Percentiles rank a stretch among this genome's conserved stretches.
phyloP scores from a whole-genome alignment of 352 stramenopile genomes.

The Phytophthora melonis region DNA sequence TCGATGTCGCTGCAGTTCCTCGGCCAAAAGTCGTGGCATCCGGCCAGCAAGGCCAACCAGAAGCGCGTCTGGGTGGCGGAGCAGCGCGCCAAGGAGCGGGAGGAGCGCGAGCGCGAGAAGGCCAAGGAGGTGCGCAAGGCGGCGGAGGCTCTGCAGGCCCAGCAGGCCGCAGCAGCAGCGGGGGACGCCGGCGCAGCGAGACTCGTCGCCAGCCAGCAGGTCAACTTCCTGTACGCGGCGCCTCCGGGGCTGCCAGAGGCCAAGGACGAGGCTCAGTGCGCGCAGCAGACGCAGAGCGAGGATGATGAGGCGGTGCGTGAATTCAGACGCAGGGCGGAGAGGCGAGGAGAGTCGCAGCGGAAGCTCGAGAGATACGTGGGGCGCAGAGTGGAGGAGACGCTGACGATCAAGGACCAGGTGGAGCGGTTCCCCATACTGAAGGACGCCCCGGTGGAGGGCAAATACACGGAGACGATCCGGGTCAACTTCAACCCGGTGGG shows the following conservation, averaged over 20 bases:
- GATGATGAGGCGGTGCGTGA: slow-evolving; percentile 75
- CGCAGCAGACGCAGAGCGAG: slow-evolving; percentile 39
- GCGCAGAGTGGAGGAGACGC: slow-evolving; percentile 64
- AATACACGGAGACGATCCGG: slow-evolving; percentile 81
- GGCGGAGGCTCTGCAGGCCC: slow-evolving; percentile 58
- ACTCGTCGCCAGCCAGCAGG: slow-evolving; percentile 59
- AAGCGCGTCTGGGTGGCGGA: slow-evolving; percentile 89
- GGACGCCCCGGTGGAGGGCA: slow-evolving; percentile 87
- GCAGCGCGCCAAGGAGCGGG: slow-evolving; percentile 63
- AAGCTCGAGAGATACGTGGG: slow-evolving; percentile 84
- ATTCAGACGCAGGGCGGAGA: slow-evolving; percentile 71
- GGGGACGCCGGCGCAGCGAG: slow-evolving; percentile 60
- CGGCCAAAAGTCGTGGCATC: slow-evolving; percentile 83
- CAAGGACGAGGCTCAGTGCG: slow-evolving; percentile 35
- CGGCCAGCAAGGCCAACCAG: slow-evolving; percentile 83
- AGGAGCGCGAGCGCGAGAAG: slow-evolving; percentile 66
- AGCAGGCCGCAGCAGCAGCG: slow-evolving; percentile 64
- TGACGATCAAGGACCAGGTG: slow-evolving; percentile 87
- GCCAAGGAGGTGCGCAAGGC: slow-evolving; percentile 75
- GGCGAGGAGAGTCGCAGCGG: slow-evolving; percentile 47
- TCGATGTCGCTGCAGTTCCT: slow-evolving; percentile 90
- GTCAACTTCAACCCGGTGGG: slow-evolving; percentile 92
- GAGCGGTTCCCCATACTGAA: slow-evolving; percentile 92
- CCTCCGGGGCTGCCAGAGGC: slow-evolving; percentile 70
- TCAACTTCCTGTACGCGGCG: slow-evolving; percentile 81